Conservation (phyloP, 2,329 filamentous ascomycete genomes). For the Aquanectria penicillioides region DNA sequence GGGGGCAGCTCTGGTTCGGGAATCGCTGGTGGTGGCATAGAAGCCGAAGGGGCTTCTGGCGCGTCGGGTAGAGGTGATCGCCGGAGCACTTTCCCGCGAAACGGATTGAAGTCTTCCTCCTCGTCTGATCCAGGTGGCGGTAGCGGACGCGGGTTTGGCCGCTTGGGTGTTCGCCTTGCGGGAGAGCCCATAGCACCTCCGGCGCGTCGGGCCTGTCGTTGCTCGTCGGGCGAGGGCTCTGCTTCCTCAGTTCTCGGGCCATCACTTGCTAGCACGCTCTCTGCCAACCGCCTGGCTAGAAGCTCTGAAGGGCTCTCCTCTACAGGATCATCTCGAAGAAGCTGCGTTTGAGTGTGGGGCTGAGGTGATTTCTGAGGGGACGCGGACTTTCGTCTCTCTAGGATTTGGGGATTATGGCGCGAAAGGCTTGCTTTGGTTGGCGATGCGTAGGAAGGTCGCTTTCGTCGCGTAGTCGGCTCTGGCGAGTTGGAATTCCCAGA, state of each 20-base stretch:
- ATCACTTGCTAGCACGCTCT: slow-evolving; percentile 38
- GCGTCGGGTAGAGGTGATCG: slow-evolving; percentile 46
- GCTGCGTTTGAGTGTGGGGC: slow-evolving; percentile 14
- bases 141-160: slow-evolving; percentile 57
- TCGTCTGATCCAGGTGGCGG: slow-evolving; percentile 53
- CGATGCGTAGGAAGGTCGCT: slow-evolving; percentile 70
- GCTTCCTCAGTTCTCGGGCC: slow-evolving; percentile 32
- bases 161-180: slow-evolving; percentile 53
- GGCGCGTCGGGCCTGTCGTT: slow-evolving; percentile 27
- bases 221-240: slow-evolving; percentile 25
- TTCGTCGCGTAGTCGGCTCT: slow-evolving; percentile 41
- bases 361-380: slow-evolving; percentile 45
- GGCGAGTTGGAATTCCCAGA: slow-evolving; percentile 46
- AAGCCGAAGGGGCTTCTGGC: slow-evolving; percentile 12
- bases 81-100: slow-evolving; percentile 41
- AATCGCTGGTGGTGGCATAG: slow-evolving; percentile 27
- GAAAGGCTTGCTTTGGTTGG: slow-evolving; percentile 72
- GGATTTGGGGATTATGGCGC: slow-evolving; percentile 67
- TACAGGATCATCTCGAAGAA: slow-evolving; percentile 30
- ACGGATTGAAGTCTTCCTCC: slow-evolving; percentile 44
- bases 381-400: slow-evolving; percentile 56
- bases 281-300: slow-evolving; percentile 44
- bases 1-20: slow-evolving; percentile 40
- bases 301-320: slow-evolving; percentile 42
- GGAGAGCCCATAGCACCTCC: slow-evolving; percentile 47